Evolutionary conservation across 148 eudicot genomes (phyloP).

Genomic region (Simmondsia chinensis): DNA sequence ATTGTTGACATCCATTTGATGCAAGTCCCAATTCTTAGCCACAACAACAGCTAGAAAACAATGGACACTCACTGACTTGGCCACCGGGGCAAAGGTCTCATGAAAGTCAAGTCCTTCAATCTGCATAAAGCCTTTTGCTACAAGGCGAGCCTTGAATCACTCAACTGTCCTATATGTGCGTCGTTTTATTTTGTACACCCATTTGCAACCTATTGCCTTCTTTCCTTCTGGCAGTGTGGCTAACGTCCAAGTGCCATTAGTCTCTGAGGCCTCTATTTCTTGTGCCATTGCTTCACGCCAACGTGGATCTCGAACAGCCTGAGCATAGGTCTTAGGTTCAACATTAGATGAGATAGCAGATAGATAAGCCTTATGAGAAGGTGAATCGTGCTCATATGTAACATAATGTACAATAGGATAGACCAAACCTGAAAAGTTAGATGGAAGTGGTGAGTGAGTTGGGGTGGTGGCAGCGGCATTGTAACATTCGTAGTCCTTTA

Average conservation of each 20-base stretch:
- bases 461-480: no score
- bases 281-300: background rate
- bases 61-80: background rate
- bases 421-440: background rate
- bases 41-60: background rate
- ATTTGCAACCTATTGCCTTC: background rate
- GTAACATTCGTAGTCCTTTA: no score
- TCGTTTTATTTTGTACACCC: background rate
- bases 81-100: constrained; percentile 3
- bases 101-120: background rate
- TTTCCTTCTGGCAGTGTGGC: background rate
- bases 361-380: background rate
- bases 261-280: background rate
- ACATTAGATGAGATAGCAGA: no score
- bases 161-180: background rate
- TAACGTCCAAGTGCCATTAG: background rate
- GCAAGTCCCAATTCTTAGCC: background rate
- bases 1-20: background rate
- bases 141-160: background rate
- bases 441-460: no score
- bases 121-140: background rate
- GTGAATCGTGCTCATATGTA: background rate
- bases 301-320: background rate
- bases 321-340: background rate
- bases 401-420: background rate